A percentile compares a stretch with the other conserved stretches of the same genome.
Evolutionary conservation across 768 basidiomycete genomes (phyloP).

Genomic region (Agrocybe pediades): DNA sequence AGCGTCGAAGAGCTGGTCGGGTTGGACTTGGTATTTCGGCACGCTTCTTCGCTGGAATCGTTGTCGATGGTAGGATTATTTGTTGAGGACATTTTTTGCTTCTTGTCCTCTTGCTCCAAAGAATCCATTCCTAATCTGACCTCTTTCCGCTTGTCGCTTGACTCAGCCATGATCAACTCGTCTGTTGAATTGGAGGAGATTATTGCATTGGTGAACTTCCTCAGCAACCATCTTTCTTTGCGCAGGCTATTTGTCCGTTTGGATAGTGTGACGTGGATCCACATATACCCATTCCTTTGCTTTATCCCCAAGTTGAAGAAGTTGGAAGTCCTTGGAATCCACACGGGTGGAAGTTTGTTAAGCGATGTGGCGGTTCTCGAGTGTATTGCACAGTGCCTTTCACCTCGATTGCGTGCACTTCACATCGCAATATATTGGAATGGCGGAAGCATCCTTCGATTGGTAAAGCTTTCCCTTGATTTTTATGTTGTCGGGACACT

Average conservation of each 20-base stretch:
- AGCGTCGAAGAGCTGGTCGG: conserved; percentile 28
- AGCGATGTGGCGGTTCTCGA: conserved; percentile 21
- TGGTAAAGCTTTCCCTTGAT: conserved; percentile 21
- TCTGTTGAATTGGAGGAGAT: conserved; percentile 10
- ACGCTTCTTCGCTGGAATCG: conserved; percentile 33
- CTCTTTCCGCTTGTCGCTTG: conserved; percentile 38
- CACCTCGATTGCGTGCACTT: conserved; percentile 32
- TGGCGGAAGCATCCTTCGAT: conserved; percentile 22
- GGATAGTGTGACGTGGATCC: conserved; percentile 23
- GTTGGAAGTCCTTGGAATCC: conserved; percentile 40
- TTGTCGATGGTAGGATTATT: conserved; percentile 39
- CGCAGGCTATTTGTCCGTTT: conserved; percentile 38
- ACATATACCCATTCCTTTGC: conserved; percentile 22
- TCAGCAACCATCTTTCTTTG: conserved; percentile 26
- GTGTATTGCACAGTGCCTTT: conserved; percentile 26
- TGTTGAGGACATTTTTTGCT: conserved; percentile 25
- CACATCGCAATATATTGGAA: conserved; percentile 39
- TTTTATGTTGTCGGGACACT: neutral
- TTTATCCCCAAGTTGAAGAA: conserved; percentile 25
- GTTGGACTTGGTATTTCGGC: conserved; percentile 36
- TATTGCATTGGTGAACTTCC: conserved; percentile 29
- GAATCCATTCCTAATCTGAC: conserved; percentile 30
- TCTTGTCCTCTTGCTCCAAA: conserved; percentile 28
- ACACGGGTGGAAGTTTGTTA: conserved; percentile 32
- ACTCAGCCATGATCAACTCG: conserved; percentile 7